Base-by-base conservation (phyloP, 2,329 filamentous ascomycete genomes). In the Tolypocladium amazonense region DNA sequence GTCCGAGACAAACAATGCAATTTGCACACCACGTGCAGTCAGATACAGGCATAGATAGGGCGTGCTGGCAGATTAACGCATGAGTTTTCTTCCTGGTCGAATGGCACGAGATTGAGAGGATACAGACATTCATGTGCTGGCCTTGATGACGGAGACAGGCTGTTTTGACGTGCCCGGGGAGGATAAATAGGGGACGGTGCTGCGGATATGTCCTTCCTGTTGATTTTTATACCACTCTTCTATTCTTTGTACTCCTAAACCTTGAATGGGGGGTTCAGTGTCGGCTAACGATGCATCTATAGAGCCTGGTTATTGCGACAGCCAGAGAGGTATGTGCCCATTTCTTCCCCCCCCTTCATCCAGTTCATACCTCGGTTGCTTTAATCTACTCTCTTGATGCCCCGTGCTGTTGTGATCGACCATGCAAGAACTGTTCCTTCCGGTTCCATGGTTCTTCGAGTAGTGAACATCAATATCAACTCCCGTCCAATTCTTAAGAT, bases 241-340 rank as follows among this genome's bases (percentile, higher is more conserved):
- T 61, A 38, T 8, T 56, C 23, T 56, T 14, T 47, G 27, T 54
- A 25, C 35, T 27, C 35, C 39, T 37, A 20, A 54, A 33, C 50
- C 56, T 47, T 37, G 30, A 20, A 27, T 14, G 41, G 27, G 43
- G n/a, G 25, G 58, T 65, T 33, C 56, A 64, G 64, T 69, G 63
- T 63, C 58, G 60, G 65, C 69, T 67, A 63, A 68, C 60, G 23
- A 53, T 38, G 47, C 56, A 56, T 61, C 25, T 59, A 64, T 63
- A 65, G 58, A 62, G 59, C 58, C 58, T 56, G 59, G 59, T 59
- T 60, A 61, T 61, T 57, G 58, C 43, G 58, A 63, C 53, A 59
- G 64, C 33, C 56, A 59, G 61, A 62, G 61, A 68, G 68, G 68
- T 68, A 68, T 62, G 67, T 68, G 45, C 55, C 11, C 30, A 41